Evolutionary conservation across 345 rosid species (phyloP).

Genomic region (Erucastrum elatum): DNA sequence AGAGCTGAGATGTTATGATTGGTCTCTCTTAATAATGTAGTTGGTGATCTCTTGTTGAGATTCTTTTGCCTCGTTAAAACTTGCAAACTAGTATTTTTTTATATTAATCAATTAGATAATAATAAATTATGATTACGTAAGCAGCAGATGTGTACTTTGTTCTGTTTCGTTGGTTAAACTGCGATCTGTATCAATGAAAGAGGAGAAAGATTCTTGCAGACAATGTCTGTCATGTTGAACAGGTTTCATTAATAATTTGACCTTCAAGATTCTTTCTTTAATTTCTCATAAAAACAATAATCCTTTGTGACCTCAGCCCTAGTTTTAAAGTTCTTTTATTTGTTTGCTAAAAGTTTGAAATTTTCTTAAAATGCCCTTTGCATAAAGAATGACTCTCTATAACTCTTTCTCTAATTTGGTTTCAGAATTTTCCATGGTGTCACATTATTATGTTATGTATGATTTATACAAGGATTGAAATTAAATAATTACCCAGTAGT

Average conservation of each 20-base stretch:
- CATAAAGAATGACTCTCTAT: neutral
- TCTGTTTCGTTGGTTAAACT: constrained; percentile 35
- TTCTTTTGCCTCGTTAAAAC: constrained; percentile 24
- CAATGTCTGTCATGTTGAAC: constrained; percentile 42
- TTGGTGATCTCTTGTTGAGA: constrained; percentile 38
- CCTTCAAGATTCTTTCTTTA: constrained; percentile 42
- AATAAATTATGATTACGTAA: constrained; percentile 33
- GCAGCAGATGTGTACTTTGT: constrained; percentile 32
- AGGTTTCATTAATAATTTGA: constrained; percentile 39
- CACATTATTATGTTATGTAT: neutral
- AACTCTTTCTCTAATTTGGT: neutral
- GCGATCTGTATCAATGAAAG: constrained; percentile 28
- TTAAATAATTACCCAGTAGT: constrained; percentile 24
- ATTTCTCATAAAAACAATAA: constrained; percentile 28
- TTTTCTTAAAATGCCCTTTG: constrained; percentile 31
- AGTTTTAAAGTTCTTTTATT: constrained; percentile 17
- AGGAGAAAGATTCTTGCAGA: constrained; percentile 43
- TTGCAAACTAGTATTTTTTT: neutral
- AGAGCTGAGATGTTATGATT: constrained; percentile 28
- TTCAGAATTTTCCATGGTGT: constrained; percentile 25
- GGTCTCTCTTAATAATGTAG: constrained; percentile 38
- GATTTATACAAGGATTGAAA: neutral
- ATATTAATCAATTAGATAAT: constrained; percentile 9
- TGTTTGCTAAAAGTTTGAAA: constrained; percentile 27
- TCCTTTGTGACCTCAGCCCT: constrained; percentile 44